These are phyloP conservation scores for Beta macrorhiza DNA, from an alignment of 179 eudicot genomes.

Conservation along the genomic window DNA sequence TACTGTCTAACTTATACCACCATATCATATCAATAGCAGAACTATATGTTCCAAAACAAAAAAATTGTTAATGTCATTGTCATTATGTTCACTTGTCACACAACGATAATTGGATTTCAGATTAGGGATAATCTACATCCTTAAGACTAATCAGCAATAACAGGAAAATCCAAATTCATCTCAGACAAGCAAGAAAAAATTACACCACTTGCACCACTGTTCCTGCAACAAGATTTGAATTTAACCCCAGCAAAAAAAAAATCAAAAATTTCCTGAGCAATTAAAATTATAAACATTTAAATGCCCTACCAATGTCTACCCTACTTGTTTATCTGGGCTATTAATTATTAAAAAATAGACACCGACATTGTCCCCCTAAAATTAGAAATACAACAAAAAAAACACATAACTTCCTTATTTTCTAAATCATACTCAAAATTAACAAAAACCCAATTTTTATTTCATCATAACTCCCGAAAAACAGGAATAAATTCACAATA, in stretches of 20 bases:
- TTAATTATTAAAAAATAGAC: background rate
- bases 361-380: background rate
- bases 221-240: too few relatives aligned
- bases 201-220: too few relatives aligned
- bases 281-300: background rate
- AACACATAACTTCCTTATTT: background rate
- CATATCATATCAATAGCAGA: too few relatives aligned
- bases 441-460: background rate
- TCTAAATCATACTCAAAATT: too few relatives aligned
- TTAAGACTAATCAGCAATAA: background rate
- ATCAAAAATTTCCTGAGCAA: background rate
- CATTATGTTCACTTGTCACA: background rate
- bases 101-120: background rate
- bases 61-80: background rate
- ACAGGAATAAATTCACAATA: background rate
- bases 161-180: background rate
- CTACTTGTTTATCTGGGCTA: background rate
- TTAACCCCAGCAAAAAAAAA: too few relatives aligned
- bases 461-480: background rate
- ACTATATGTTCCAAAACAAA: too few relatives aligned
- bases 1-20: too few relatives aligned
- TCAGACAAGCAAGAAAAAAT: background rate
- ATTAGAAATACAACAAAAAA: background rate
- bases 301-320: background rate
- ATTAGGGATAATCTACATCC: background rate